These are phyloP conservation scores for Candida succiphila DNA, from an alignment of 805 yeast genomes.

Conservation along the genomic window DNA sequence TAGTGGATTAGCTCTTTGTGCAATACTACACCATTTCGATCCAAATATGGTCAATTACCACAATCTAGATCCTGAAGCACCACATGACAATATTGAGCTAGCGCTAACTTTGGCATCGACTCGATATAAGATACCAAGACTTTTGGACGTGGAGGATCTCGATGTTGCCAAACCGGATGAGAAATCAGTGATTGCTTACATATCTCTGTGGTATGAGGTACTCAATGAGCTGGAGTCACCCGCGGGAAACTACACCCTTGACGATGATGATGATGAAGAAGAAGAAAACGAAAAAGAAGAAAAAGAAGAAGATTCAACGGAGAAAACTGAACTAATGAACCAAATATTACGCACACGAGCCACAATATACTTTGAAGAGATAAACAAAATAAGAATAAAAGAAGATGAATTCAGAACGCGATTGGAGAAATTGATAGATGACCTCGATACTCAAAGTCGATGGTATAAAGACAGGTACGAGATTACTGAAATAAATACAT, in stretches of 20 bases:
- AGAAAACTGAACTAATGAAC: too few species aligned
- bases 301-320: not conserved
- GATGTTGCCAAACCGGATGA: constrained; percentile 45
- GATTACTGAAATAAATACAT: not conserved
- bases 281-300: not conserved
- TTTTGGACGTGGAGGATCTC: constrained; percentile 48
- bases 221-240: constrained; percentile 13
- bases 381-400: constrained; percentile 13
- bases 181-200: constrained; percentile 45
- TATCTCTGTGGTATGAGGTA: constrained; percentile 48
- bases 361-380: too few species aligned
- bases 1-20: constrained; percentile 37
- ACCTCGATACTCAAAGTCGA: constrained; percentile 6
- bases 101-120: constrained; percentile 34
- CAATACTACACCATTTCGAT: constrained; percentile 30
- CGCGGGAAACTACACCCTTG: too few species aligned
- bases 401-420: constrained; percentile 9
- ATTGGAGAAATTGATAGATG: constrained; percentile 7
- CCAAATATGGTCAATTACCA: constrained; percentile 29
- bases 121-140: constrained; percentile 34
- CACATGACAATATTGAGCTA: constrained; percentile 20
- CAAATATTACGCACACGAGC: too few species aligned
- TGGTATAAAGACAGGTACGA: constrained; percentile 1
- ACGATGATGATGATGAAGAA: not conserved
- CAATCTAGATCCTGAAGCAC: constrained; percentile 16